phyloP scores from a whole-genome alignment of 2,329 filamentous ascomycete genomes.

The Paracoccidioides brasiliensis region DNA sequence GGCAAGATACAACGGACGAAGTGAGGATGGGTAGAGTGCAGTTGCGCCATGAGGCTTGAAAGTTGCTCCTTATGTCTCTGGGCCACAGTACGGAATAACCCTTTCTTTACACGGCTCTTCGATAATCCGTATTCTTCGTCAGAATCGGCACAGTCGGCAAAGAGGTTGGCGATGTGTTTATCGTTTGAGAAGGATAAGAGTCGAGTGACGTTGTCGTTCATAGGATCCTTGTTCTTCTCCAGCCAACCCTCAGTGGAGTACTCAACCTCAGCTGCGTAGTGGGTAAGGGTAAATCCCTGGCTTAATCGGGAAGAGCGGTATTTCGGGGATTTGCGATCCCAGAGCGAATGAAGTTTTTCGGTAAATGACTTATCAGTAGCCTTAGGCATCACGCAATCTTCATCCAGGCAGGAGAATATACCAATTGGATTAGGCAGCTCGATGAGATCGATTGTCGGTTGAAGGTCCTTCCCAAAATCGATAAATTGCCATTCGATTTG shows the following conservation, averaged over 20 bases:
- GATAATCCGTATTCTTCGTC: conserved; percentile 60
- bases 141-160: conserved; percentile 71
- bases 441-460: conserved; percentile 95
- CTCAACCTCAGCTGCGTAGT: conserved; percentile 95
- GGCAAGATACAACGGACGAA: conserved; percentile 96
- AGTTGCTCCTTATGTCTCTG: conserved; percentile 96
- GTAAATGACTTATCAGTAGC: conserved; percentile 95
- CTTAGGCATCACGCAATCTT: conserved; percentile 98
- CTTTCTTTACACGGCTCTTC: conserved; percentile 82
- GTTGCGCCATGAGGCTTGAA: conserved; percentile 86
- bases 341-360: conserved; percentile 90
- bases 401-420: conserved; percentile 95
- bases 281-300: conserved; percentile 89
- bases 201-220: conserved; percentile 93
- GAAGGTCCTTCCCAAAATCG: conserved; percentile 91
- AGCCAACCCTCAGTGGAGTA: conserved; percentile 92
- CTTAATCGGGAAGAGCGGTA: conserved; percentile 78
- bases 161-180: conserved; percentile 70
- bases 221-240: conserved; percentile 96
- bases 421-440: conserved; percentile 93
- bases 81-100: conserved; percentile 89
- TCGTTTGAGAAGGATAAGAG: conserved; percentile 72
- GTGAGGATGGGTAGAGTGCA: conserved; percentile 93
- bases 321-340: conserved; percentile 92
- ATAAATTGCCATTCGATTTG: conserved; percentile 99